Percentiles rank a stretch among this genome's conserved stretches.
Conservation (phyloP, 1,284 basidiomycete genomes). For the Marasmius tenuissimus region DNA sequence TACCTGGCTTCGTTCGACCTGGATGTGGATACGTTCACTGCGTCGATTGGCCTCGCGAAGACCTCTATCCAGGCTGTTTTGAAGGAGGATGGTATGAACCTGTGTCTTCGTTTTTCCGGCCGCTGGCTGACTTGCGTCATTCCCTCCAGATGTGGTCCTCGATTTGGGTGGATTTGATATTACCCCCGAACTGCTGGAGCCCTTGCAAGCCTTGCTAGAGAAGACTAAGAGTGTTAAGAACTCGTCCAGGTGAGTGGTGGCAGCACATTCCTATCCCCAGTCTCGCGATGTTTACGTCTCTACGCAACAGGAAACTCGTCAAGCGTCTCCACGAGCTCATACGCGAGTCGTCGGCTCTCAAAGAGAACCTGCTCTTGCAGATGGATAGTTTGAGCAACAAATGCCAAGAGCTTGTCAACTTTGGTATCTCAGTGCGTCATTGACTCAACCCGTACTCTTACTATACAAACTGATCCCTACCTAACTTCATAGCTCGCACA, state of each 20-base stretch:
- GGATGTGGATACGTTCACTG: slow-evolving; percentile 90
- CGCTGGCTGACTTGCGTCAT: neutral
- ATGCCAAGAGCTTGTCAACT: slow-evolving; percentile 82
- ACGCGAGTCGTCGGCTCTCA: slow-evolving; percentile 69
- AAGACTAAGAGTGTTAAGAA: slow-evolving; percentile 80
- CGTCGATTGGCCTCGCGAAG: slow-evolving; percentile 85
- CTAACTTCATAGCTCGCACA: slow-evolving; percentile 69
- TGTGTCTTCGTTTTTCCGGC: slow-evolving; percentile 4
- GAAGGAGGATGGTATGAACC: slow-evolving; percentile 69
- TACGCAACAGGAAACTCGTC: slow-evolving; percentile 70
- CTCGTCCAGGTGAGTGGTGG: slow-evolving; percentile 65
- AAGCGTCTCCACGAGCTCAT: slow-evolving; percentile 82
- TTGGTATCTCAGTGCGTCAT: slow-evolving; percentile 76
- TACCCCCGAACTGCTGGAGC: slow-evolving; percentile 73
- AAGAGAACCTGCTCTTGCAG: slow-evolving; percentile 66
- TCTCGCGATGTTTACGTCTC: slow-evolving; percentile 6
- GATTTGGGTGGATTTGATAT: slow-evolving; percentile 76
- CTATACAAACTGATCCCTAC: neutral
- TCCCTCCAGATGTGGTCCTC: slow-evolving; percentile 59
- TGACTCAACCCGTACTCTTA: neutral
- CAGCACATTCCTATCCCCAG: neutral
- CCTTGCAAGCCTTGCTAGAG: slow-evolving; percentile 79
- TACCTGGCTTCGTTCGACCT: slow-evolving; percentile 80
- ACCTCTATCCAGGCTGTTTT: slow-evolving; percentile 75
- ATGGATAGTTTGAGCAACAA: slow-evolving; percentile 71